Percentiles rank a stretch among this genome's conserved stretches.
Evolutionary conservation across 345 rosid species (phyloP).

Genomic region (Salix arbutifolia): DNA sequence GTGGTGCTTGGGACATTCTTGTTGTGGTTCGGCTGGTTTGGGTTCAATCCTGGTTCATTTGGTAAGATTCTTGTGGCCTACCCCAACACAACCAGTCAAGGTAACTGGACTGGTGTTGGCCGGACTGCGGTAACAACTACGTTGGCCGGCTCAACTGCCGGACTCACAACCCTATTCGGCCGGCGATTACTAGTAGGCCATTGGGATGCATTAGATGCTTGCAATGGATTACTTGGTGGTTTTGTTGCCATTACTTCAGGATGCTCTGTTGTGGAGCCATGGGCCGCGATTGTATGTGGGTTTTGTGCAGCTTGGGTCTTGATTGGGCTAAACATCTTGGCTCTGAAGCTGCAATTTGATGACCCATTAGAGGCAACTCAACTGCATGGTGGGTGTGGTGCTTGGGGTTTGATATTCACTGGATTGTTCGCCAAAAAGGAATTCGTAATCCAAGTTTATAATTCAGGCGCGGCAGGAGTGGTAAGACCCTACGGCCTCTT

Average conservation of each 20-base stretch:
- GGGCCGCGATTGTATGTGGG: slow-evolving; percentile 63
- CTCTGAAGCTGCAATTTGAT: slow-evolving; percentile 41
- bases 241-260: slow-evolving; percentile 61
- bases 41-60: slow-evolving; percentile 59
- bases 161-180: slow-evolving; percentile 49
- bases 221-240: slow-evolving; percentile 57
- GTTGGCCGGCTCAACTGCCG: slow-evolving; percentile 47
- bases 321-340: slow-evolving; percentile 43
- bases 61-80: slow-evolving; percentile 47
- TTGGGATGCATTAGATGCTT: slow-evolving; percentile 62
- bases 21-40: slow-evolving; percentile 67
- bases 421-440: slow-evolving; percentile 60
- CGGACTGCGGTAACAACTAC: slow-evolving; percentile 55
- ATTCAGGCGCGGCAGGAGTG: slow-evolving; percentile 36
- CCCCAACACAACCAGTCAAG: slow-evolving; percentile 43
- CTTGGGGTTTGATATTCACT: slow-evolving; percentile 57
- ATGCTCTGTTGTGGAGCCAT: slow-evolving; percentile 62
- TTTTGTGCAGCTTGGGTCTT: slow-evolving; percentile 48
- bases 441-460: slow-evolving; percentile 49
- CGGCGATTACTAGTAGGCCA: slow-evolving; percentile 47
- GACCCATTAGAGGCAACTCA: slow-evolving; percentile 63
- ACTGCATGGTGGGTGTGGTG: slow-evolving; percentile 64
- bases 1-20: slow-evolving; percentile 58
- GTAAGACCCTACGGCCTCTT: slow-evolving; percentile 44
- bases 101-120: slow-evolving; percentile 51